phyloP scores from a whole-genome alignment of 1,284 basidiomycete species.

The Ustilago esculenta region DNA sequence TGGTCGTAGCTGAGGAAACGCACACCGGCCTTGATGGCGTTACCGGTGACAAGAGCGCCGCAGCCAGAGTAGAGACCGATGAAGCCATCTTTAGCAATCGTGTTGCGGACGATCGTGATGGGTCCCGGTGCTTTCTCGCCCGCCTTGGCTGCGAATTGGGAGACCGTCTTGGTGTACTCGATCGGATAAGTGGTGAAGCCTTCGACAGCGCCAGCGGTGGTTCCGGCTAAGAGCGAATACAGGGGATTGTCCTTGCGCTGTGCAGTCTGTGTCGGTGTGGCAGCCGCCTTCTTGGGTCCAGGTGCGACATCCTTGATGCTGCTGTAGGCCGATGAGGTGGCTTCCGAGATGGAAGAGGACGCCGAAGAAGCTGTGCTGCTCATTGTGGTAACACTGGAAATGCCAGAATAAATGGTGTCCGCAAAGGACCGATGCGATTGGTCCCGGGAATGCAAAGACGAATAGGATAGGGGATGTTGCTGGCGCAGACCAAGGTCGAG shows the following conservation, averaged over 20 bases:
- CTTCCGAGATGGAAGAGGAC: slow-evolving; percentile 23
- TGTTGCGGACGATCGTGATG: slow-evolving; percentile 64
- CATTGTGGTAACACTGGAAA: not conserved
- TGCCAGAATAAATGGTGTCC: too few species aligned
- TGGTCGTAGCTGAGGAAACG: slow-evolving; percentile 93
- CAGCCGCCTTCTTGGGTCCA: slow-evolving; percentile 28
- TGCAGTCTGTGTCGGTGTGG: slow-evolving; percentile 36
- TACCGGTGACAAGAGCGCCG: slow-evolving; percentile 61
- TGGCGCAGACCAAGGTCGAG: too few species aligned
- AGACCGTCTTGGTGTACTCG: slow-evolving; percentile 82
- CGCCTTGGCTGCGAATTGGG: slow-evolving; percentile 69
- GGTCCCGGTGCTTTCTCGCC: slow-evolving; percentile 66
- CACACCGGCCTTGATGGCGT: slow-evolving; percentile 70
- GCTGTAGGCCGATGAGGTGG: slow-evolving; percentile 27
- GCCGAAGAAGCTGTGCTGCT: slow-evolving; percentile 29
- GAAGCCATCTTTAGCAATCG: slow-evolving; percentile 64
- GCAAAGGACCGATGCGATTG: too few species aligned
- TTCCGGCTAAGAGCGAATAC: slow-evolving; percentile 74
- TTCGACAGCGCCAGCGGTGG: slow-evolving; percentile 93
- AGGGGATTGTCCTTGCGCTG: slow-evolving; percentile 57
- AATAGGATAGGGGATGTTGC: too few species aligned
- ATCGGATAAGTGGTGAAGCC: slow-evolving; percentile 82
- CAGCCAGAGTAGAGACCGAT: slow-evolving; percentile 66
- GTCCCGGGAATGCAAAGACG: too few species aligned
- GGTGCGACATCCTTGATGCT: slow-evolving; percentile 39